phyloP scores from a whole-genome alignment of 441 rosid genomes.

The Bruguiera hainesii region DNA sequence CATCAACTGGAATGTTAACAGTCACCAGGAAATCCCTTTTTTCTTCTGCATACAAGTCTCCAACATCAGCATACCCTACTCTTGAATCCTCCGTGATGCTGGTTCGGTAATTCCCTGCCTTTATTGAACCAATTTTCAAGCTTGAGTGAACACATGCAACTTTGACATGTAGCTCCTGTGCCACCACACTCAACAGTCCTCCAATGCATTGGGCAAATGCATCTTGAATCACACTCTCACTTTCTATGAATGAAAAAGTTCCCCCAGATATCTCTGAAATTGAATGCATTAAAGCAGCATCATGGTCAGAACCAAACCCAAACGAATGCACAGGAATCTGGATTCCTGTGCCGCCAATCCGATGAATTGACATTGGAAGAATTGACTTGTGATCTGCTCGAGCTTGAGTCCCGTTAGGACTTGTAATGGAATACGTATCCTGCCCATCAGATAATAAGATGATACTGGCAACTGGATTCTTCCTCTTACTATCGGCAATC shows the following conservation, averaged over 20 bases:
- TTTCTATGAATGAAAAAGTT: slow-evolving; percentile 91
- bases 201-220: slow-evolving; percentile 99
- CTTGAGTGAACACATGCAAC: slow-evolving; percentile 44
- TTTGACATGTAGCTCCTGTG: slow-evolving; percentile 56
- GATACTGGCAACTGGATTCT: slow-evolving; percentile 73
- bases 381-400: slow-evolving; percentile 54
- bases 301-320: slow-evolving; percentile 94
- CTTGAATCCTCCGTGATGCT: slow-evolving; percentile 37
- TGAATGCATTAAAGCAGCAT: slow-evolving; percentile 88
- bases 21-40: slow-evolving; percentile 73
- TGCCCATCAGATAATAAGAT: slow-evolving; percentile 92
- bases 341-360: slow-evolving; percentile 46
- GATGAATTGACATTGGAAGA: slow-evolving; percentile 54
- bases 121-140: slow-evolving; percentile 50
- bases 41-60: slow-evolving; percentile 91
- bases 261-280: slow-evolving; percentile 89
- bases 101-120: slow-evolving; percentile 73
- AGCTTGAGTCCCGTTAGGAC: slow-evolving; percentile 32
- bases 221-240: slow-evolving; percentile 81
- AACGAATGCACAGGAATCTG: slow-evolving; percentile 86
- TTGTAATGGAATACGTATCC: slow-evolving; percentile 59
- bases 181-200: slow-evolving; percentile 75
- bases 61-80: slow-evolving; percentile 59
- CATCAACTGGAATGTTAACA: slow-evolving; percentile 48
- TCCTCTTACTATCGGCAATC: slow-evolving; percentile 67